These are phyloP conservation scores for Trifolium fragiferum DNA, from an alignment of 306 rosid genomes.

Conservation along the genomic window DNA sequence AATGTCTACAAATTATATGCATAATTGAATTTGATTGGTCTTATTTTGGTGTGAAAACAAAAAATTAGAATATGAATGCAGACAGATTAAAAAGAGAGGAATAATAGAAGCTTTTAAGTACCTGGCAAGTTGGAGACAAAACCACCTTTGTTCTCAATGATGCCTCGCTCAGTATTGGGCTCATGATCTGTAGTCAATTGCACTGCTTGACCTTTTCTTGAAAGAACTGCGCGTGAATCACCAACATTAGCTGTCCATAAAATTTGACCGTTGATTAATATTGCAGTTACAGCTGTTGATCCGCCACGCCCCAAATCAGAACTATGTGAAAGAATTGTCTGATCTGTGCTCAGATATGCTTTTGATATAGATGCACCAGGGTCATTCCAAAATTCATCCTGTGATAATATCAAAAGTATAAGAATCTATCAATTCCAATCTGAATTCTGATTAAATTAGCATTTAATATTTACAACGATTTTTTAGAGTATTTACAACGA, in stretches of 20 bases:
- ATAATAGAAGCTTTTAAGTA: slow-evolving; percentile 33
- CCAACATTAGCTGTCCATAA: slow-evolving; percentile 44
- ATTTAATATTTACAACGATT: slow-evolving; percentile 12
- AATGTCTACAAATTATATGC: not conserved
- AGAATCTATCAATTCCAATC: slow-evolving; percentile 21
- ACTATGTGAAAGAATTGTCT: slow-evolving; percentile 81
- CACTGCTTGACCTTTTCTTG: slow-evolving; percentile 73
- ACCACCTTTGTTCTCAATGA: slow-evolving; percentile 86
- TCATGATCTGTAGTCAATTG: slow-evolving; percentile 88
- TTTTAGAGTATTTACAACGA: not conserved
- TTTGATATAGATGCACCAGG: slow-evolving; percentile 68
- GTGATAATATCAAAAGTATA: slow-evolving; percentile 32
- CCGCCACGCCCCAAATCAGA: slow-evolving; percentile 91
- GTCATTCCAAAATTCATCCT: slow-evolving; percentile 39
- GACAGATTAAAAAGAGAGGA: slow-evolving; percentile 1
- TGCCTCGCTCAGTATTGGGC: slow-evolving; percentile 76
- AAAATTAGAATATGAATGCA: slow-evolving; percentile 31
- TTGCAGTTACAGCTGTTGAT: slow-evolving; percentile 91
- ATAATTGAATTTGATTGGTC: slow-evolving; percentile 2
- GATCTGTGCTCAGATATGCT: slow-evolving; percentile 85
- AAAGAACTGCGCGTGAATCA: slow-evolving; percentile 87
- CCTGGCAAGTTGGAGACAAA: slow-evolving; percentile 97
- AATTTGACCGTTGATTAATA: slow-evolving; percentile 65
- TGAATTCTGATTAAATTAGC: slow-evolving; percentile 5
- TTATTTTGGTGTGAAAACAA: slow-evolving; percentile 17